Conservation (phyloP, 2,329 filamentous ascomycete species). For the Fusarium scirpi region DNA sequence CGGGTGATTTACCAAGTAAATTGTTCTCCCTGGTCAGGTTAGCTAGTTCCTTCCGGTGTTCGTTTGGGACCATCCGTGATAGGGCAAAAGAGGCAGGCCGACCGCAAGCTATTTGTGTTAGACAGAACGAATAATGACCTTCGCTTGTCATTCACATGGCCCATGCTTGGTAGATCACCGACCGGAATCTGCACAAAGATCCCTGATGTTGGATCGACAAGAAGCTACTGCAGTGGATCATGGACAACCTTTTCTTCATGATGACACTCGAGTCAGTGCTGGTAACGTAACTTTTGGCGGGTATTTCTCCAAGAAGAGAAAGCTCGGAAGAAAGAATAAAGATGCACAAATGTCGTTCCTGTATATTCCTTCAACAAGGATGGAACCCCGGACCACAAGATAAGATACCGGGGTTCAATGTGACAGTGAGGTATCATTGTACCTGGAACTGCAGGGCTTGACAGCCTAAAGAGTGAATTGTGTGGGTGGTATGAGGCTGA, state of each 20-base stretch:
- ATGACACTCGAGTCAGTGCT: conserved; percentile 28
- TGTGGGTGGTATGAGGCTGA: conserved; percentile 35
- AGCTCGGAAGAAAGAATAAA: not conserved
- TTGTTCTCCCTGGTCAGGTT: conserved; percentile 24
- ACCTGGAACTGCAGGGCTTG: conserved; percentile 31
- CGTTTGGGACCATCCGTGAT: conserved; percentile 16
- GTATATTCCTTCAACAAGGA: conserved; percentile 17
- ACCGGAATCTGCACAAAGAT: conserved; percentile 32
- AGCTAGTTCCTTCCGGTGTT: conserved; percentile 15
- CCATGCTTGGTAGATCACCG: conserved; percentile 37
- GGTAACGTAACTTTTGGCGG: not conserved
- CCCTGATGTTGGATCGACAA: conserved; percentile 35
- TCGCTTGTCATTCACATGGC: conserved; percentile 32
- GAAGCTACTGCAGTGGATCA: conserved; percentile 29
- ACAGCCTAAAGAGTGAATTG: conserved; percentile 18
- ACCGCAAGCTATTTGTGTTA: conserved; percentile 39
- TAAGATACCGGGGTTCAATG: conserved; percentile 30
- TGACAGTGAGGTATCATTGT: conserved; percentile 36
- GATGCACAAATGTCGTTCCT: not conserved
- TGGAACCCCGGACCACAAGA: conserved; percentile 26
- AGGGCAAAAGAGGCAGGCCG: conserved; percentile 28
- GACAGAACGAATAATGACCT: conserved; percentile 22
- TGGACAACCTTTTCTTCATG: not conserved
- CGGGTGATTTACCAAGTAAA: conserved; percentile 37
- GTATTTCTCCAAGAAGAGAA: not conserved